Conservation (phyloP, 805 yeast species). For the Candida pini region DNA sequence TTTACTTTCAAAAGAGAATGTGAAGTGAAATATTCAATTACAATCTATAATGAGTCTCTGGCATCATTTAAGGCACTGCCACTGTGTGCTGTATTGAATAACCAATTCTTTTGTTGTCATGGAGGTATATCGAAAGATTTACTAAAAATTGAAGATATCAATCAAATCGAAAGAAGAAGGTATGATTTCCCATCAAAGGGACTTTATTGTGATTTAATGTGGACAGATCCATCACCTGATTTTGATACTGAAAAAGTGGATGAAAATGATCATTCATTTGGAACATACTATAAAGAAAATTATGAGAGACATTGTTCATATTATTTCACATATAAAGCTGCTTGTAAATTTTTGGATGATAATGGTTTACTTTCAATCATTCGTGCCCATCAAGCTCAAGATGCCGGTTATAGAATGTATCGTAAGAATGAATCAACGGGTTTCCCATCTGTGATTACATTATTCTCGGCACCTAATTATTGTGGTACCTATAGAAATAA, state of each 20-base stretch:
- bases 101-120: constrained; percentile 91
- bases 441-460: constrained; percentile 82
- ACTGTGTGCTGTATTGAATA: constrained; percentile 85
- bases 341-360: constrained; percentile 67
- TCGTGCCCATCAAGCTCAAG: constrained; percentile 96
- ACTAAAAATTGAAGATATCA: constrained; percentile 60
- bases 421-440: constrained; percentile 75
- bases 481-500: constrained; percentile 86
- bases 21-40: constrained; percentile 67
- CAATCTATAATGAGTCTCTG: constrained; percentile 67
- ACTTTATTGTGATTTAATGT: constrained; percentile 84
- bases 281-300: constrained; percentile 55
- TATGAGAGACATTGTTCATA: constrained; percentile 84
- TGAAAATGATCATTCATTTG: constrained; percentile 33
- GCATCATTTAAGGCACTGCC: constrained; percentile 82
- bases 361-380: constrained; percentile 77
- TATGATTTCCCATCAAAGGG: constrained; percentile 88
- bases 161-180: constrained; percentile 65
- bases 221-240: constrained; percentile 93
- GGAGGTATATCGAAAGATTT: constrained; percentile 92
- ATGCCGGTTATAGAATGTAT: constrained; percentile 92
- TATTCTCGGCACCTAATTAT: constrained; percentile 93
- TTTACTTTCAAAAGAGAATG: constrained; percentile 92
- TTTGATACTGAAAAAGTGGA: constrained; percentile 47
- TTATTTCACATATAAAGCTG: constrained; percentile 77